These are phyloP conservation scores for Globisporangium spiculum DNA, from an alignment of 352 stramenopile species.

Conservation along the genomic window DNA sequence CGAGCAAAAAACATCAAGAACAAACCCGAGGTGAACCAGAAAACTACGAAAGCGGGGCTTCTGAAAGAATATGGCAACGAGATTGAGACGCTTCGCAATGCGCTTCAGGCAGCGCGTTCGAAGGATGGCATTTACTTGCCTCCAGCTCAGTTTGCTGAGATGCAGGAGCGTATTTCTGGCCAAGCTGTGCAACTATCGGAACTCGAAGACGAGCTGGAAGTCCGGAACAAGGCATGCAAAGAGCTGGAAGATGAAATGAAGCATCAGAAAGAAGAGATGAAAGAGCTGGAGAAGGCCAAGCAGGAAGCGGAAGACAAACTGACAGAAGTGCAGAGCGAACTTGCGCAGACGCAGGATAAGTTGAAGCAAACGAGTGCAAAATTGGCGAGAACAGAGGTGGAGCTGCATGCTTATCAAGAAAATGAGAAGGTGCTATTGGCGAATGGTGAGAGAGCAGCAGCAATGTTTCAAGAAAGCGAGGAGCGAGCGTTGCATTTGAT, in stretches of 20 bases:
- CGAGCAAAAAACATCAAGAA: constrained; percentile 95
- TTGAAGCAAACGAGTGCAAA: constrained; percentile 29
- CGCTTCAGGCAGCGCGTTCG: constrained; percentile 74
- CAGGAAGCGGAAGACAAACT: constrained; percentile 44
- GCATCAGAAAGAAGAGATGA: constrained; percentile 45
- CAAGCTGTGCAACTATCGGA: constrained; percentile 73
- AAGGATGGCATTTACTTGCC: constrained; percentile 93
- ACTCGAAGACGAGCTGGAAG: constrained; percentile 82
- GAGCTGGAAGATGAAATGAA: constrained; percentile 71
- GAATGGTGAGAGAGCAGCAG: constrained; percentile 47
- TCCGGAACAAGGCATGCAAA: constrained; percentile 50
- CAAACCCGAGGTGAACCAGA: constrained; percentile 91
- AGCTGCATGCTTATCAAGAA: constrained; percentile 42
- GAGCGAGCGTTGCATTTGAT: constrained; percentile 38
- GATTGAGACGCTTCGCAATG: constrained; percentile 84
- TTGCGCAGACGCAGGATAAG: constrained; percentile 31
- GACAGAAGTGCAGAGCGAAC: constrained; percentile 26
- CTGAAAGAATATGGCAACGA: constrained; percentile 91
- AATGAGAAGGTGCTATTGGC: constrained; percentile 60
- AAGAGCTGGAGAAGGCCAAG: constrained; percentile 41
- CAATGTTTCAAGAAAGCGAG: constrained; percentile 60
- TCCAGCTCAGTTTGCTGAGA: constrained; percentile 88
- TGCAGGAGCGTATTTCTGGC: constrained; percentile 80
- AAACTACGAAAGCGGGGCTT: constrained; percentile 86
- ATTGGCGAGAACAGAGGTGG: constrained; percentile 24